These are phyloP conservation scores for Cryphonectria radicalis DNA, from an alignment of 2,329 filamentous ascomycete species.

Conservation along the genomic window DNA sequence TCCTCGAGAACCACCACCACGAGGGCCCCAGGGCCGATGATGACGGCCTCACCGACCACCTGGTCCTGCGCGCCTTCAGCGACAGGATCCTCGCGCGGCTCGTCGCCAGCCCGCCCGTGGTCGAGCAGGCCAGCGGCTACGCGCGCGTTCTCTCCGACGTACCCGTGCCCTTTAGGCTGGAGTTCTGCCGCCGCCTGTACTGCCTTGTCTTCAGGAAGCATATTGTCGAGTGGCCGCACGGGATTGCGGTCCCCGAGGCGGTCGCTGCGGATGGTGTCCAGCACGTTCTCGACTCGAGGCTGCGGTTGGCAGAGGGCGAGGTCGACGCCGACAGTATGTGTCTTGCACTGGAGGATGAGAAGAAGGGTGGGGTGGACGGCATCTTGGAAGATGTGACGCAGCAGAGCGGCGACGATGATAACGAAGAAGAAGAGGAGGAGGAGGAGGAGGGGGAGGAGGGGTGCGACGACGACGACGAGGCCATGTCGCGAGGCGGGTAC, in stretches of 20 bases:
- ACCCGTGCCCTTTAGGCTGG: constrained; percentile 19
- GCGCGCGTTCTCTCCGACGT: constrained; percentile 11
- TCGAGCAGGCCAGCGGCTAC: constrained; percentile 18
- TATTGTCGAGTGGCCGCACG: constrained; percentile 24
- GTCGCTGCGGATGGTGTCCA: neutral
- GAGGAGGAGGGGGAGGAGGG: too few species aligned
- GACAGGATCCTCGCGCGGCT: constrained; percentile 13
- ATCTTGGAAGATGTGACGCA: neutral
- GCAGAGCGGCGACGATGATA: neutral
- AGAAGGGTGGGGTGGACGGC: neutral
- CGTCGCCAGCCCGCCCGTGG: constrained; percentile 17
- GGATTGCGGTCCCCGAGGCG: constrained; percentile 17
- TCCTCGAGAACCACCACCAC: neutral
- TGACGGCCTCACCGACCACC: constrained; percentile 23
- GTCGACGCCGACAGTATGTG: neutral
- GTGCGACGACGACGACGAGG: constrained; percentile 2
- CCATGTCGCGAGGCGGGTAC: constrained; percentile 14
- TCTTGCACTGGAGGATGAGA: neutral
- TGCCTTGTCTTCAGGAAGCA: constrained; percentile 21
- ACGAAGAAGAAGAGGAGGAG: neutral
- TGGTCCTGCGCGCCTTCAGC: constrained; percentile 17
- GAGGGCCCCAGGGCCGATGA: constrained; percentile 12
- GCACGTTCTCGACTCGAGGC: neutral
- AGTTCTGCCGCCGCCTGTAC: constrained; percentile 25
- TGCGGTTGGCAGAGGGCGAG: neutral